Percentiles rank a stretch among this genome's conserved stretches.
These are phyloP conservation scores for Dacryopinax spathularia DNA, from an alignment of 768 basidiomycete genomes.

Conservation along the genomic window DNA sequence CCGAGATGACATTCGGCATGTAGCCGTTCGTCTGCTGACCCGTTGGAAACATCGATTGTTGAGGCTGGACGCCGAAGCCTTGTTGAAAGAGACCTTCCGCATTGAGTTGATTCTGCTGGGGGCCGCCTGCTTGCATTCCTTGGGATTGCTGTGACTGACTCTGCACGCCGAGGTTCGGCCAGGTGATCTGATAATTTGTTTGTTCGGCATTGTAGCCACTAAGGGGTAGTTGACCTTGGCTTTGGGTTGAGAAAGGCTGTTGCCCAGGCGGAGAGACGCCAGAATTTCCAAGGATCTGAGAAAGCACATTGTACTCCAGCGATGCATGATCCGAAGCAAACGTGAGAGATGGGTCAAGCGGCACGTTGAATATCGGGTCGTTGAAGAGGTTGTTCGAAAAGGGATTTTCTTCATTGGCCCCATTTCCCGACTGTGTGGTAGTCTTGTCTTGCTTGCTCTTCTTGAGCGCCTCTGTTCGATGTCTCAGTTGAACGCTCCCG, in stretches of 20 bases:
- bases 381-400: conserved; percentile 12
- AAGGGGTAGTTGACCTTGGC: conserved; percentile 5
- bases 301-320: conserved; percentile 88
- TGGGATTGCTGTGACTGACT: not conserved
- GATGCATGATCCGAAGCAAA: conserved; percentile 88
- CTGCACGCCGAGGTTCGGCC: conserved; percentile 4
- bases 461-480: conserved; percentile 1
- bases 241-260: conserved; percentile 16
- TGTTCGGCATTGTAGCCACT: not conserved
- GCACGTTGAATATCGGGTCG: conserved; percentile 46
- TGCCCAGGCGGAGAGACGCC: conserved; percentile 6
- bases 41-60: not conserved
- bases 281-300: conserved; percentile 72
- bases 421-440: not conserved
- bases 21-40: not conserved
- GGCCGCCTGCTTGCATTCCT: not conserved
- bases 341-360: conserved; percentile 46
- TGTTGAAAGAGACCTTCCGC: not conserved
- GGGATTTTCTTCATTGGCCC: not conserved
- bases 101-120: not conserved
- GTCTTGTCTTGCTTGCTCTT: conserved; percentile 6
- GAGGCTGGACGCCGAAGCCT: not conserved
- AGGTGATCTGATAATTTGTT: not conserved
- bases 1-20: not conserved
- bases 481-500: not conserved